phyloP scores from a whole-genome alignment of 2,329 filamentous ascomycete genomes.

The Exserohilum turcica region DNA sequence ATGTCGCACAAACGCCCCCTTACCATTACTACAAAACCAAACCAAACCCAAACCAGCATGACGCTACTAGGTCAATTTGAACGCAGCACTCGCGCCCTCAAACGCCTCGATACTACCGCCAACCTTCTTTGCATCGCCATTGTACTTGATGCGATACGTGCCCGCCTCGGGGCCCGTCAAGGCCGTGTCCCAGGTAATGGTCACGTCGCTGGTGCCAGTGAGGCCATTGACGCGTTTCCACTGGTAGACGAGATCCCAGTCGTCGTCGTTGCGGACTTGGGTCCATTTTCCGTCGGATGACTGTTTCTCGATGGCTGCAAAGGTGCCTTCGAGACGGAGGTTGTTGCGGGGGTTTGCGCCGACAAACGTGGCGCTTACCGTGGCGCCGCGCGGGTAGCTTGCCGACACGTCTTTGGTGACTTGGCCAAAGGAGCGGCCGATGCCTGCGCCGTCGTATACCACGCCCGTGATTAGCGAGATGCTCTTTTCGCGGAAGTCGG shows the following conservation, averaged over 20 bases:
- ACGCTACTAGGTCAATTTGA: slow-evolving; percentile 14
- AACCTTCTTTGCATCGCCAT: slow-evolving; percentile 76
- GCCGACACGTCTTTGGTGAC: slow-evolving; percentile 61
- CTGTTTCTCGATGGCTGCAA: slow-evolving; percentile 73
- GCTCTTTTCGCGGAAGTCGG: slow-evolving; percentile 76
- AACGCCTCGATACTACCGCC: slow-evolving; percentile 69
- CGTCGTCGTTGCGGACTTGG: slow-evolving; percentile 71
- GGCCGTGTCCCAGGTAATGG: slow-evolving; percentile 76
- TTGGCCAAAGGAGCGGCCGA: slow-evolving; percentile 73
- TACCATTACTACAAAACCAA: not conserved
- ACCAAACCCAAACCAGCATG: too few relatives aligned
- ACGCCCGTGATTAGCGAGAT: slow-evolving; percentile 82
- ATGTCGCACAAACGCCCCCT: not conserved
- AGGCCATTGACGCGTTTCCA: slow-evolving; percentile 76
- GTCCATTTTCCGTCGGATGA: slow-evolving; percentile 62
- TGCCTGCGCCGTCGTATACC: slow-evolving; percentile 70
- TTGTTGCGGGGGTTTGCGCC: slow-evolving; percentile 92
- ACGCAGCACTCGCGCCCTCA: slow-evolving; percentile 34
- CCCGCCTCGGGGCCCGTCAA: slow-evolving; percentile 59
- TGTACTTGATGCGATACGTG: slow-evolving; percentile 80
- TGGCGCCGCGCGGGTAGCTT: slow-evolving; percentile 64
- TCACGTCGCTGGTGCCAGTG: slow-evolving; percentile 77
- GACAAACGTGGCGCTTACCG: slow-evolving; percentile 72
- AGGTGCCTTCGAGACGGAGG: slow-evolving; percentile 77
- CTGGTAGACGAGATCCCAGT: slow-evolving; percentile 81